Base-by-base conservation (phyloP, 495 filamentous ascomycete species). In the Polyplosphaeria fusca region DNA sequence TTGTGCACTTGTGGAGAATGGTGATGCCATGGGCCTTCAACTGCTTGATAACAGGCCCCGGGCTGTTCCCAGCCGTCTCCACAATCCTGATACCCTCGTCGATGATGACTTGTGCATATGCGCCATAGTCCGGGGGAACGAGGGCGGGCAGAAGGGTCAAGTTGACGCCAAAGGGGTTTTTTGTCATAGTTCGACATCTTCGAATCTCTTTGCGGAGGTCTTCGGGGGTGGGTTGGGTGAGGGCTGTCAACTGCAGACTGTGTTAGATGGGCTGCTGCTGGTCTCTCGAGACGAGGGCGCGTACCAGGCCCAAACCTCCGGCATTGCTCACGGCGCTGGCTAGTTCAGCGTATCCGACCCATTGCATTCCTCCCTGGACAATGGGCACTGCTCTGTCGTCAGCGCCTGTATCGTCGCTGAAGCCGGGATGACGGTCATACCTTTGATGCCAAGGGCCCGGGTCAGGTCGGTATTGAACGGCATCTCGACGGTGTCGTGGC, bases 311-410 rank as follows among this genome's bases (percentile, higher is more conserved):
- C 53, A 98, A 79, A 32, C 91, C 93, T 49, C 93, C 93, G 12
- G 93, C 93, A 68, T 96, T 98, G 73, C 85, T 91, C 58, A 98
- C 93, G 40, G 93, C 93, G 61, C 87, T 82, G 52, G 91, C 92
- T 67, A 98, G 80, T 73, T 96, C 92, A 42, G 92, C 92, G 69
- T 90, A 91, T 66, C 88, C 87, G 41, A 85, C 83, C 84, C 84
- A 88, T 82, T 95, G 91, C 90, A 95, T 96, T 52, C 93, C 93
- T 69, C 93, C 93, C 78, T 98, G 93, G 41, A 98, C 89, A n/a
- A 98, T 79, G 54, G 93, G 93, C 61, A 96, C 90, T 93, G 62
- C 58, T 56, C 41, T 51, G 49, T 23, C 20, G 57, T 54, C 28
- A 55, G 57, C 52, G 12, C 30, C 18, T 24, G 5, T 27, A 20